phyloP scores from a whole-genome alignment of 179 eudicot species.

The Corrigiola litoralis region DNA sequence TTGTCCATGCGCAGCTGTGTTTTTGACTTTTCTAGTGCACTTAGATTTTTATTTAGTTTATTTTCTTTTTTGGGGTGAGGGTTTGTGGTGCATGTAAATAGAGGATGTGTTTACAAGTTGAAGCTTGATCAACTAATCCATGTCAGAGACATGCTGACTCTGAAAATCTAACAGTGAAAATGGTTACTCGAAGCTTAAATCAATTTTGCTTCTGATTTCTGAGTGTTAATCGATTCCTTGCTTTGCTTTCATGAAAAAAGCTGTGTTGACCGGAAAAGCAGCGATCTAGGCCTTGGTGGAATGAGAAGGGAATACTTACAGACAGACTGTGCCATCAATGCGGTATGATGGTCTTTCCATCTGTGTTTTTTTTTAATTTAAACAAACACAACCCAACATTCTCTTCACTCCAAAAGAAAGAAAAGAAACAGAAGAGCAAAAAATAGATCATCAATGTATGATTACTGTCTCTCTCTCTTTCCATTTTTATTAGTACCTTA shows the following conservation, averaged over 20 bases:
- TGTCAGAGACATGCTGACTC: too few species aligned
- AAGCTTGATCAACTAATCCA: too few species aligned
- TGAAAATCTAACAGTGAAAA: too few species aligned
- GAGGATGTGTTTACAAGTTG: too few species aligned
- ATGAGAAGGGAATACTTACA: constrained; percentile 85
- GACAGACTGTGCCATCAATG: constrained; percentile 86
- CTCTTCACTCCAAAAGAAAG: not conserved
- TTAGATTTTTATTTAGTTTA: not conserved
- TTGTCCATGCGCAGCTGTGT: too few species aligned
- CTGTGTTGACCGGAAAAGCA: constrained; percentile 93
- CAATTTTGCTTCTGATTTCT: too few species aligned
- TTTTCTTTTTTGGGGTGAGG: too few species aligned
- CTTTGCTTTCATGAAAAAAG: constrained; percentile 27
- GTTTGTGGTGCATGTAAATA: too few species aligned
- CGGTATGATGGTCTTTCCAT: constrained; percentile 31
- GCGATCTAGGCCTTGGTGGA: constrained; percentile 96
- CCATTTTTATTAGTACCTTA: not conserved
- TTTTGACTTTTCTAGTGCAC: too few species aligned
- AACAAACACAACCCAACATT: not conserved
- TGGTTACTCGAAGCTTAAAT: too few species aligned
- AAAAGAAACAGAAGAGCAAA: not conserved
- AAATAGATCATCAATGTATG: not conserved
- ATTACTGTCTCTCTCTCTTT: not conserved
- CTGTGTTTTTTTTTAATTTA: not conserved
- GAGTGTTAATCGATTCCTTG: constrained; percentile 8